Percentiles rank a stretch among this genome's conserved stretches.
Conservation (phyloP, 768 basidiomycete genomes). For the Udeniomyces megalosporus region DNA sequence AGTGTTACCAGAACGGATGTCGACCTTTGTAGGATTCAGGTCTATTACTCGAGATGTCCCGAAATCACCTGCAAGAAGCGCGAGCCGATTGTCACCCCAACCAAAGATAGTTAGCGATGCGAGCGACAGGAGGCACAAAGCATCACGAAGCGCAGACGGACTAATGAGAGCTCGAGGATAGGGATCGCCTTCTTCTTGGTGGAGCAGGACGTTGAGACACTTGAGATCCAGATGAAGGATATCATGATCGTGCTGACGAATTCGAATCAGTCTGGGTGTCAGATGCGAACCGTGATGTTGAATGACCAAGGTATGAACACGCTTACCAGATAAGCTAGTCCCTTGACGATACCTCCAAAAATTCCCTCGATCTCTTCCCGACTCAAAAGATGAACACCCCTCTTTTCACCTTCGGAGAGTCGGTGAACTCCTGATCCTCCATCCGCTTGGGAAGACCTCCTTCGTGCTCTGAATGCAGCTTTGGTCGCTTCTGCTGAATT, state of each 20-base stretch:
- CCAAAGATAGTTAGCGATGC: too few species aligned
- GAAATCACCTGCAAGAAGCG: constrained; percentile 8
- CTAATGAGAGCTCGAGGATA: constrained; percentile 38
- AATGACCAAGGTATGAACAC: background rate
- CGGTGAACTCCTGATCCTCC: background rate
- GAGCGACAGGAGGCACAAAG: too few species aligned
- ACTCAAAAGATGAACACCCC: constrained; percentile 2
- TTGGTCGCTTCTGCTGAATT: constrained; percentile 5
- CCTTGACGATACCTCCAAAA: constrained; percentile 65
- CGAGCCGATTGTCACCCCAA: too few species aligned
- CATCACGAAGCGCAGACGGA: background rate
- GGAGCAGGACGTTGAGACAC: constrained; percentile 80
- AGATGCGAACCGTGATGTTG: background rate
- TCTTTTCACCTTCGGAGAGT: constrained; percentile 1
- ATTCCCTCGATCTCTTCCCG: constrained; percentile 5
- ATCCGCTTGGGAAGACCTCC: background rate
- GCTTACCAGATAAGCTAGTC: constrained; percentile 67
- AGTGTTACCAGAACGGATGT: constrained; percentile 27
- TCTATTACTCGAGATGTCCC: constrained; percentile 15
- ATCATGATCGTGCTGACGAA: constrained; percentile 30
- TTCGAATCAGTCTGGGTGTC: background rate
- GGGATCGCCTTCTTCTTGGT: constrained; percentile 71
- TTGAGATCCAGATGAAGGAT: constrained; percentile 89
- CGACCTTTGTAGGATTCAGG: constrained; percentile 7
- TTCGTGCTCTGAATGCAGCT: constrained; percentile 6